phyloP scores from a whole-genome alignment of 208 protist genomes.

The Wallacemonas collosoma region DNA sequence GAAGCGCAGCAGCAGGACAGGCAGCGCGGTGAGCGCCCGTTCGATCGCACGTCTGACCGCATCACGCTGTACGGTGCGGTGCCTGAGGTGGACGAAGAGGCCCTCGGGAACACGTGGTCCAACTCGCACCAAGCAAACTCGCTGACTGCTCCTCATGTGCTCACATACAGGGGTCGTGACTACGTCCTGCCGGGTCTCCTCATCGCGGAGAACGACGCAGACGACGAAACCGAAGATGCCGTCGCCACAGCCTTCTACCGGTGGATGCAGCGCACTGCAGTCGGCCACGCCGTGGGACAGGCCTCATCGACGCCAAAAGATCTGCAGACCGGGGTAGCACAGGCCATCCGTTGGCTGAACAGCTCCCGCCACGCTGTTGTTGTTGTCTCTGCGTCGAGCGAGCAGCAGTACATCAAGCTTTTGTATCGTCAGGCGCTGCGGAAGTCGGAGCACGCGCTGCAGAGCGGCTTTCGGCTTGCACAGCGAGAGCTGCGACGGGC shows the following conservation, averaged over 20 bases:
- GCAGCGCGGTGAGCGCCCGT: too few relatives aligned
- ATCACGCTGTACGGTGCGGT: background rate
- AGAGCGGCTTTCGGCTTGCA: background rate
- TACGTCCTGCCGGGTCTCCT: slow-evolving; percentile 26
- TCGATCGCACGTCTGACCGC: too few relatives aligned
- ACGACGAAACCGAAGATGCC: background rate
- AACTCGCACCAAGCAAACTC: background rate
- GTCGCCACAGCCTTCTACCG: background rate
- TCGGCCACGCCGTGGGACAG: background rate
- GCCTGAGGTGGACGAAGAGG: too few relatives aligned
- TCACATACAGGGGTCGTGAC: slow-evolving; percentile 1
- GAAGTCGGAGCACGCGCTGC: slow-evolving; percentile 11
- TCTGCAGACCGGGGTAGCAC: background rate
- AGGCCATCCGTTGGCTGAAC: slow-evolving; percentile 16
- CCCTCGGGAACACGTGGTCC: background rate
- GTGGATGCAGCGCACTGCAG: background rate
- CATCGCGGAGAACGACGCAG: slow-evolving; percentile 6
- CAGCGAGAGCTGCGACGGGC: background rate
- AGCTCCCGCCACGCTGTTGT: slow-evolving; percentile 25
- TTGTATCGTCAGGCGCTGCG: slow-evolving; percentile 36
- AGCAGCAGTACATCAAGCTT: slow-evolving; percentile 41
- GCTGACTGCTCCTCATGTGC: background rate
- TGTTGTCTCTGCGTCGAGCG: slow-evolving; percentile 21
- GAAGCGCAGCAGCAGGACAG: too few relatives aligned
- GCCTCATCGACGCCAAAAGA: background rate